A percentile compares a stretch with the other conserved stretches of the same genome.
These are phyloP conservation scores for Acer campestre DNA, from an alignment of 345 rosid species.

Conservation along the genomic window DNA sequence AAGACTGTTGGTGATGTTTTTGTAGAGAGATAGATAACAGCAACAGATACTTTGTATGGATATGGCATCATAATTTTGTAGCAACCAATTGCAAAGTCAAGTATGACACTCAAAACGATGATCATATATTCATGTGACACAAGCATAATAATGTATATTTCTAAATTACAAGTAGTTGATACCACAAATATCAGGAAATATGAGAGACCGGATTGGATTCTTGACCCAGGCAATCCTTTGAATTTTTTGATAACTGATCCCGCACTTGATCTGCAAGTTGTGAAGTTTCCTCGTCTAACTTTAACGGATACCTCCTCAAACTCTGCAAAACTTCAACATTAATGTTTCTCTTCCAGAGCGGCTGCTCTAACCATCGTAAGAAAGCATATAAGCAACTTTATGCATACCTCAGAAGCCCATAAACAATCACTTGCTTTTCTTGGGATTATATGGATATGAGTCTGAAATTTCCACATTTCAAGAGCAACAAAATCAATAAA, in stretches of 20 bases:
- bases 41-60: not conserved
- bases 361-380: not conserved
- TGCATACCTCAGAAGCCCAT: conserved; percentile 87
- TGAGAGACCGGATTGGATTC: conserved; percentile 38
- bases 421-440: conserved; percentile 81
- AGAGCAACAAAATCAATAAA: conserved; percentile 5
- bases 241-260: conserved; percentile 45
- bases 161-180: conserved; percentile 11
- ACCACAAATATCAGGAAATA: conserved; percentile 20
- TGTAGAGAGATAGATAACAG: too few relatives aligned
- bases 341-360: not conserved
- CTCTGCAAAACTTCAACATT: conserved; percentile 49
- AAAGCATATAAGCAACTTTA: not conserved
- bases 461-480: conserved; percentile 47
- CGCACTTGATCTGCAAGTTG: conserved; percentile 55
- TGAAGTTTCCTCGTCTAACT: conserved; percentile 59
- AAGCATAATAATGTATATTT: not conserved
- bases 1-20: too few relatives aligned
- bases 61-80: not conserved
- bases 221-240: conserved; percentile 51
- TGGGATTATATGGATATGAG: conserved; percentile 94
- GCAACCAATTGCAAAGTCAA: not conserved
- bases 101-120: conserved; percentile 3
- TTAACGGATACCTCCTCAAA: conserved; percentile 52
- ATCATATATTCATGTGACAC: conserved; percentile 10